Evolutionary conservation across 805 yeast genomes (phyloP).

Genomic region (Grigorovia humatica): DNA sequence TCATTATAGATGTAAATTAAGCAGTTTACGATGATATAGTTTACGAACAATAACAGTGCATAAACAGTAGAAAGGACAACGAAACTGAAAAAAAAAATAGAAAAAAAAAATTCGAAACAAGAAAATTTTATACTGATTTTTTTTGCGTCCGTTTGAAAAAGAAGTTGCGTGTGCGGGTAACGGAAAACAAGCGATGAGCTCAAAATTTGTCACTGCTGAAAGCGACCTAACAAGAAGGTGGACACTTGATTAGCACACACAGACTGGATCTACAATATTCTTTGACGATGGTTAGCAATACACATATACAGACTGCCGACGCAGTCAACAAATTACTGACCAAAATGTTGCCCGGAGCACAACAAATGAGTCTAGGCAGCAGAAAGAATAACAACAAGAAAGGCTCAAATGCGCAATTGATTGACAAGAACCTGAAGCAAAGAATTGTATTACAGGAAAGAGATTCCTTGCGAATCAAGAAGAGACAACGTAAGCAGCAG

Average conservation of each 20-base stretch:
- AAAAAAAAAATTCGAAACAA: not conserved
- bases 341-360: slow-evolving; percentile 31
- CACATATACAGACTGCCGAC: slow-evolving; percentile 30
- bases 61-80: not conserved
- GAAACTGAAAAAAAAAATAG: not conserved
- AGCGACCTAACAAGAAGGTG: not conserved
- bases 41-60: too few relatives aligned
- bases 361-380: slow-evolving; percentile 8
- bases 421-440: slow-evolving; percentile 30
- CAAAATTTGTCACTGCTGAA: not conserved
- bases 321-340: slow-evolving; percentile 35
- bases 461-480: slow-evolving; percentile 27
- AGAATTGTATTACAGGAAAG: slow-evolving; percentile 27
- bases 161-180: slow-evolving; percentile 3
- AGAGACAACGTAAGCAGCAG: slow-evolving; percentile 25
- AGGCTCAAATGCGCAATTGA: slow-evolving; percentile 31
- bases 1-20: slow-evolving; percentile 34
- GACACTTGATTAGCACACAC: too few relatives aligned
- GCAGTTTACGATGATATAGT: not conserved
- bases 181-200: slow-evolving; percentile 11
- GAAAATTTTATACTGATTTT: not conserved
- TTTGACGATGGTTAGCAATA: slow-evolving; percentile 14
- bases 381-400: slow-evolving; percentile 6
- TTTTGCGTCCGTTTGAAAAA: slow-evolving; percentile 1
- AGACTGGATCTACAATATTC: too few relatives aligned